Evolutionary conservation across 2,329 filamentous ascomycete species (phyloP).

Genomic region (Ambrosiella xylebori): DNA sequence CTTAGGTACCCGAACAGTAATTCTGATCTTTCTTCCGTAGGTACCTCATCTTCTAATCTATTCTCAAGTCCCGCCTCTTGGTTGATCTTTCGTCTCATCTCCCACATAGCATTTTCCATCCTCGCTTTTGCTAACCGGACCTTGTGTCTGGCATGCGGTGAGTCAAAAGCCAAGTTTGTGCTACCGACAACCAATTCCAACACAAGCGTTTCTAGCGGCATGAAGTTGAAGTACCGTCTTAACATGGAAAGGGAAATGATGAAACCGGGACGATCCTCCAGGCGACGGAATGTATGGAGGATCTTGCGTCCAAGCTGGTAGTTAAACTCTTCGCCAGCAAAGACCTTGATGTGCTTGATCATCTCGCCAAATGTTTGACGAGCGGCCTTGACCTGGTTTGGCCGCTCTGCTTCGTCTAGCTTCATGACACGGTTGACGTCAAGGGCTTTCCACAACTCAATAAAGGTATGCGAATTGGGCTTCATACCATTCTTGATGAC

Average conservation of each 20-base stretch:
- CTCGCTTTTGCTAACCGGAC: conserved; percentile 26
- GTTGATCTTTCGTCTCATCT: background rate
- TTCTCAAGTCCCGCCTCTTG: conserved; percentile 17
- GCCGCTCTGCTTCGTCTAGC: conserved; percentile 18
- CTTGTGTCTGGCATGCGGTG: conserved; percentile 23
- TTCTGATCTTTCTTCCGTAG: conserved; percentile 21
- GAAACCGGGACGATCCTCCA: conserved; percentile 28
- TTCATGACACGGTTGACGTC: conserved; percentile 30
- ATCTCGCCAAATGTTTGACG: conserved; percentile 31
- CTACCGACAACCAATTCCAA: conserved; percentile 30
- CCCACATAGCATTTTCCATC: conserved; percentile 22
- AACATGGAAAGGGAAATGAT: conserved; percentile 29
- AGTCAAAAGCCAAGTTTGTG: conserved; percentile 27
- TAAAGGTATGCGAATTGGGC: conserved; percentile 53
- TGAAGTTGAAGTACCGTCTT: conserved; percentile 26
- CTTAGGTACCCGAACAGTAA: conserved; percentile 28
- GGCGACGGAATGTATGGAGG: conserved; percentile 32
- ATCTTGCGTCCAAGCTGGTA: conserved; percentile 31
- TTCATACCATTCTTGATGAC: conserved; percentile 30
- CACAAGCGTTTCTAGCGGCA: conserved; percentile 28
- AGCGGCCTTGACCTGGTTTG: conserved; percentile 20
- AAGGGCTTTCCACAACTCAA: conserved; percentile 46
- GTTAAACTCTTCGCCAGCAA: conserved; percentile 24
- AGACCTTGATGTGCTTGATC: conserved; percentile 30
- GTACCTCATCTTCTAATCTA: conserved; percentile 18